Percentiles rank a stretch among this genome's conserved stretches.
phyloP scores from a whole-genome alignment of 306 rosid genomes.

The cucumber (Cucumis sativus) region DNA sequence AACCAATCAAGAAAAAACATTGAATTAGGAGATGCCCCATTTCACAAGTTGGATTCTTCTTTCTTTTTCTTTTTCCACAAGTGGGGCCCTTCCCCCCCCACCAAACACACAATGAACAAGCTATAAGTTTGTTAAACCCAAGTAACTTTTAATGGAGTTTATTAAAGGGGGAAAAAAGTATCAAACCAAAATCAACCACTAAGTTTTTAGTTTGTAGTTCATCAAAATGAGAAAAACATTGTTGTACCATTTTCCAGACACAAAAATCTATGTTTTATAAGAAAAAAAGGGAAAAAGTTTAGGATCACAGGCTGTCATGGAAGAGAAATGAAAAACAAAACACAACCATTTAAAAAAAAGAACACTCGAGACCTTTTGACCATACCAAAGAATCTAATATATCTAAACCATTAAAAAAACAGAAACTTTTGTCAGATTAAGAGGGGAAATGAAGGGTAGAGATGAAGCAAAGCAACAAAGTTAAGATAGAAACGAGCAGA shows the following conservation, averaged over 20 bases:
- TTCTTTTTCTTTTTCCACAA: not conserved
- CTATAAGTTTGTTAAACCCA: not conserved
- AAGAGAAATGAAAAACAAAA: conserved; percentile 2
- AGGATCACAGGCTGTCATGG: conserved; percentile 26
- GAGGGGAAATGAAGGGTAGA: not conserved
- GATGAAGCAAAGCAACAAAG: conserved; percentile 1
- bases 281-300: not conserved
- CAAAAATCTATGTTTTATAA: not conserved
- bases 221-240: not conserved
- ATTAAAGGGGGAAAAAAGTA: not conserved
- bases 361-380: not conserved
- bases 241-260: not conserved
- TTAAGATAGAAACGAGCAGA: conserved; percentile 13
- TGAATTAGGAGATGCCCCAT: not conserved
- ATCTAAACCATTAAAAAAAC: not conserved
- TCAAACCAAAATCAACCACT: not conserved
- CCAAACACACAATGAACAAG: not conserved
- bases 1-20: not conserved
- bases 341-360: conserved; percentile 5
- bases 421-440: not conserved
- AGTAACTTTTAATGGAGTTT: not conserved
- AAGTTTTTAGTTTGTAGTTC: not conserved
- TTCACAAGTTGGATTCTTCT: not conserved
- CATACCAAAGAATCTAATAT: not conserved
- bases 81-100: not conserved